These are phyloP conservation scores for Aspergillus avenaceus DNA, from an alignment of 495 filamentous ascomycete genomes.

Conservation along the genomic window DNA sequence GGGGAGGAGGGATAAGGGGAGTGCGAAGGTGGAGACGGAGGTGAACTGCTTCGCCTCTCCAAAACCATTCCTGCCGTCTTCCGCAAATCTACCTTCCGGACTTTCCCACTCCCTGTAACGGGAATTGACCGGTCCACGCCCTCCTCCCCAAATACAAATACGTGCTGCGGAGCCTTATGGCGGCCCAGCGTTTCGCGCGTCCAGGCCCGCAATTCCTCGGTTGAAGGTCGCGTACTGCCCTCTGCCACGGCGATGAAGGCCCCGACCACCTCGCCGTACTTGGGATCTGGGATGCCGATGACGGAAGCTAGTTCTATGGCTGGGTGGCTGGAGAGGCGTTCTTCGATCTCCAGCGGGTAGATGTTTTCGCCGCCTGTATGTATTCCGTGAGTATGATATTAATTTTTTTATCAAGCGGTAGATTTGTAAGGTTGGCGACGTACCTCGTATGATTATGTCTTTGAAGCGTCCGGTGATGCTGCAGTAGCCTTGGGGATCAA, in stretches of 20 bases:
- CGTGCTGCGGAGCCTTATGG: conserved; percentile 62
- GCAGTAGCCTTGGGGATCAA: conserved; percentile 60
- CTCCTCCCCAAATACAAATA: conserved; percentile 62
- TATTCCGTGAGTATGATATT: too few species aligned
- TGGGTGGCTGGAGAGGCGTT: conserved; percentile 56
- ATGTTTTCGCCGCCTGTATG: conserved; percentile 69
- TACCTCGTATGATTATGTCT: conserved; percentile 77
- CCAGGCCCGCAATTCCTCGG: conserved; percentile 55
- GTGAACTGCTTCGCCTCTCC: conserved; percentile 15
- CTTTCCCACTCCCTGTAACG: conserved; percentile 68
- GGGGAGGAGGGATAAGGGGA: too few species aligned
- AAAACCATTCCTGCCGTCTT: conserved; percentile 50
- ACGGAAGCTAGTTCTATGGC: conserved; percentile 54
- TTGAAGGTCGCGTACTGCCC: conserved; percentile 30
- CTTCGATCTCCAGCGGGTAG: conserved; percentile 70
- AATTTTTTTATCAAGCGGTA: too few species aligned
- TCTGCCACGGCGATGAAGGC: conserved; percentile 49
- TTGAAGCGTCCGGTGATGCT: conserved; percentile 72
- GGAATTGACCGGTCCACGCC: conserved; percentile 54
- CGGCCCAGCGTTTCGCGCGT: conserved; percentile 56
- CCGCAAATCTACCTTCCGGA: conserved; percentile 64
- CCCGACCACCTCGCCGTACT: conserved; percentile 65
- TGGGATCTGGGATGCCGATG: conserved; percentile 56
- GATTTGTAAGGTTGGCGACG: not conserved
- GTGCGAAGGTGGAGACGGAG: not conserved